These are phyloP conservation scores for Zhuliangozyma blackwelliae DNA, from an alignment of 1,139 yeast species.

Conservation along the genomic window DNA sequence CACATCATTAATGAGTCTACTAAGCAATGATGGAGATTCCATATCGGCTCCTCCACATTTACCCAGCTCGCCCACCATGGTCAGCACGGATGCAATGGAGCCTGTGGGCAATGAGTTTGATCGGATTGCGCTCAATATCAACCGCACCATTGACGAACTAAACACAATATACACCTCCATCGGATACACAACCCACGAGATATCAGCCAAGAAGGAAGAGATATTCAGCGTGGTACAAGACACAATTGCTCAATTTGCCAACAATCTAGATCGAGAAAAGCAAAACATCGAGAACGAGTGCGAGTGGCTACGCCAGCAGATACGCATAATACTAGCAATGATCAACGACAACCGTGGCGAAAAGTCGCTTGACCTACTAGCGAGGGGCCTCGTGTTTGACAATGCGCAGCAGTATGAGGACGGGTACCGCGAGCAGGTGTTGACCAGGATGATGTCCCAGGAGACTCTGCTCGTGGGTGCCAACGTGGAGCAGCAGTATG, in stretches of 20 bases:
- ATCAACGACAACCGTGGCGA: slow-evolving; percentile 34
- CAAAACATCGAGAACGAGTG: slow-evolving; percentile 39
- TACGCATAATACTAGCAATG: slow-evolving; percentile 38
- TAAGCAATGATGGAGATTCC: too few relatives aligned
- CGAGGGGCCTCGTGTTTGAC: slow-evolving; percentile 33
- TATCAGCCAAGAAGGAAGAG: slow-evolving; percentile 31
- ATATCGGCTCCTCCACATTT: too few relatives aligned
- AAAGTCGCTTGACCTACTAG: slow-evolving; percentile 18
- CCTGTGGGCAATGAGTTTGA: slow-evolving; percentile 16
- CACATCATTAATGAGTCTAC: too few relatives aligned
- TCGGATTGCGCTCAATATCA: slow-evolving; percentile 25
- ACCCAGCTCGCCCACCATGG: too few relatives aligned
- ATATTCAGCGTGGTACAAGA: slow-evolving; percentile 39
- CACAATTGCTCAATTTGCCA: slow-evolving; percentile 33
- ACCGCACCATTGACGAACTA: slow-evolving; percentile 31
- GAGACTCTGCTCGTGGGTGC: slow-evolving; percentile 12
- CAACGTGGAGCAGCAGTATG: slow-evolving; percentile 22
- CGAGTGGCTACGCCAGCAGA: slow-evolving; percentile 46
- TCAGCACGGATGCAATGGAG: too few relatives aligned
- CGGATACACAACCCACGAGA: slow-evolving; percentile 36
- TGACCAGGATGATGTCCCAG: slow-evolving; percentile 14
- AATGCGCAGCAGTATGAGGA: slow-evolving; percentile 23
- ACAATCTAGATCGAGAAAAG: slow-evolving; percentile 33
- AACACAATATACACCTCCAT: slow-evolving; percentile 31
- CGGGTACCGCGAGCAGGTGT: slow-evolving; percentile 32